phyloP scores from a whole-genome alignment of 768 basidiomycete species.

The Hygrocybe coccinea region DNA sequence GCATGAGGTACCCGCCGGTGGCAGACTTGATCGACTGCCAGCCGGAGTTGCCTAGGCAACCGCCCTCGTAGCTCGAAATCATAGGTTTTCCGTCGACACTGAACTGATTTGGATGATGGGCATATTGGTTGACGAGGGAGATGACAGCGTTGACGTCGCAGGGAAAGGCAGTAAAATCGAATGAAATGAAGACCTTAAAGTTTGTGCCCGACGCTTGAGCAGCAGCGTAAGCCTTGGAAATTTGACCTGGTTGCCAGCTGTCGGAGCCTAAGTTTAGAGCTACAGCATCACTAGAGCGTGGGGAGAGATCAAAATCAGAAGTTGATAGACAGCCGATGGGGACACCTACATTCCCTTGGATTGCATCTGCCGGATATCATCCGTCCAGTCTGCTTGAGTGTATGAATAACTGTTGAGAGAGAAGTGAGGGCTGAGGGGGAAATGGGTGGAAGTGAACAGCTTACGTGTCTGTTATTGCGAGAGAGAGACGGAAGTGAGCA shows the following conservation, averaged over 20 bases:
- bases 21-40: constrained; percentile 46
- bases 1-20: constrained; percentile 44
- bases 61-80: constrained; percentile 59
- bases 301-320: constrained; percentile 22
- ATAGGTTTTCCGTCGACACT: constrained; percentile 48
- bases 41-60: constrained; percentile 51
- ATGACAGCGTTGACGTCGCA: constrained; percentile 44
- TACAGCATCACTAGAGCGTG: constrained; percentile 45
- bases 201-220: constrained; percentile 36
- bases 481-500: not conserved
- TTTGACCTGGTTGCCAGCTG: constrained; percentile 45
- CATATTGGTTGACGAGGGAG: constrained; percentile 42
- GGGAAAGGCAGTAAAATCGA: constrained; percentile 50
- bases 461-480: constrained; percentile 38
- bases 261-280: constrained; percentile 60
- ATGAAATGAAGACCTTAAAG: constrained; percentile 55
- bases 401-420: constrained; percentile 34
- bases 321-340: not conserved
- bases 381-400: constrained; percentile 36
- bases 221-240: constrained; percentile 48
- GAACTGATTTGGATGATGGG: constrained; percentile 51
- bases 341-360: constrained; percentile 40
- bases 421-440: not conserved
- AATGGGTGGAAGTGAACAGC: constrained; percentile 9
- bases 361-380: constrained; percentile 39